Evolutionary conservation across 257 asterid genomes (phyloP), one percentile per base, ranked within the genome.

Genomic region (Leonotis leonurus): DNA sequence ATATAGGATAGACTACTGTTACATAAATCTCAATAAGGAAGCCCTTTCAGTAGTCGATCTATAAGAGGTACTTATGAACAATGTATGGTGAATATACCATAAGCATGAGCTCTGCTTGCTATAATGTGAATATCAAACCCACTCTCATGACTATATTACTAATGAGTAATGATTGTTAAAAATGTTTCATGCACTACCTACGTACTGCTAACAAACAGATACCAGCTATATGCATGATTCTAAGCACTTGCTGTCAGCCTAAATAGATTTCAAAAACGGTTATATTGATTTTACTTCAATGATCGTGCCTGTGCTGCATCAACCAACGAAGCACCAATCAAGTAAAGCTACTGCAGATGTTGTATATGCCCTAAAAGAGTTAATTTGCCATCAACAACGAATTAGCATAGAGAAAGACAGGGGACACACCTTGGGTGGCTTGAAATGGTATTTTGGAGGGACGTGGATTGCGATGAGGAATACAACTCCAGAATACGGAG

Each of bases 361-460:
- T 37, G 6, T 13, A 39, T 36, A 44, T 1, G 0, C 8, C 6
- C 8, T 14, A n/a, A n/a, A n/a, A n/a, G n/a, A n/a, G n/a, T n/a
- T n/a, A n/a, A 16, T 8, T 1, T 14, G 24, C 30, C 37, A 56
- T 32, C 22, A 46, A 20, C 8, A 51, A 35, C 17, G 45, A n/a
- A 18, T 1, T 27, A 27, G 56, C 18, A 43, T 41, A 41, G 2
- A 27, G 5, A 32, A 20, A 26, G 20, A 9, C 37, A 6, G 25
- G 12, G 32, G 49, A 32, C n/a, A 50, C 43, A 69, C 69, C 69
- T 69, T 69, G 20, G 69, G 74, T 4, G 74, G 74, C 74, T 69
- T 69, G 64, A 69, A 69, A 14, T 69, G 74, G 45, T 69, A 69
- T 61, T 69, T 69, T 2, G 74, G 72, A 45, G 71, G 71, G 65